Evolutionary conservation across 495 filamentous ascomycete species (phyloP).

Genomic region (Pyrenula massariospora): DNA sequence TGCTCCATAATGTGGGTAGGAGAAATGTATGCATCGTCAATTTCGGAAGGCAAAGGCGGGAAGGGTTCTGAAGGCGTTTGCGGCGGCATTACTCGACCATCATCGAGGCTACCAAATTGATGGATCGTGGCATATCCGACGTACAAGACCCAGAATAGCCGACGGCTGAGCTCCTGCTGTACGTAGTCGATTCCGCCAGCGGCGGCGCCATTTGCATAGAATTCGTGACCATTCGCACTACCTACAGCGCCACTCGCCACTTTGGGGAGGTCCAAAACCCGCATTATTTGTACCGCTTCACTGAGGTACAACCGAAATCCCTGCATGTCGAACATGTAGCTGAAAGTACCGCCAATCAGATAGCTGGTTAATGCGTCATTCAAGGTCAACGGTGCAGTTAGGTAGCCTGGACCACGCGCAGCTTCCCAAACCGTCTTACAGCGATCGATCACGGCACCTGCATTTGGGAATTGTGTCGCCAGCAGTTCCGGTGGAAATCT

Average conservation of each 20-base stretch:
- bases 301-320: slow-evolving; percentile 53
- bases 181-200: slow-evolving; percentile 46
- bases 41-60: slow-evolving; percentile 65
- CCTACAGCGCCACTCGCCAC: not conserved
- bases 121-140: slow-evolving; percentile 50
- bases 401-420: slow-evolving; percentile 58
- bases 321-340: slow-evolving; percentile 57
- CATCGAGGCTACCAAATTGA: slow-evolving; percentile 56
- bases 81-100: slow-evolving; percentile 54
- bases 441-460: slow-evolving; percentile 57
- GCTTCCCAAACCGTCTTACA: slow-evolving; percentile 63
- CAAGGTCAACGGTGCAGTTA: slow-evolving; percentile 52
- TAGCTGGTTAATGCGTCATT: slow-evolving; percentile 84
- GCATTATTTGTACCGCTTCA: not conserved
- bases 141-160: slow-evolving; percentile 70
- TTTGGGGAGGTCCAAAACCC: not conserved
- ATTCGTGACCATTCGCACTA: not conserved
- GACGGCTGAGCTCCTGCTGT: slow-evolving; percentile 62
- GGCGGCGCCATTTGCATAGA: slow-evolving; percentile 1
- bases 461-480: slow-evolving; percentile 41
- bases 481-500: slow-evolving; percentile 53
- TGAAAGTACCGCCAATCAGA: slow-evolving; percentile 59
- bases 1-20: slow-evolving; percentile 49
- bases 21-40: slow-evolving; percentile 70
- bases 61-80: slow-evolving; percentile 62